Base-by-base conservation (phyloP, 2,329 filamentous ascomycete species). In the Fusarium miscanthi region DNA sequence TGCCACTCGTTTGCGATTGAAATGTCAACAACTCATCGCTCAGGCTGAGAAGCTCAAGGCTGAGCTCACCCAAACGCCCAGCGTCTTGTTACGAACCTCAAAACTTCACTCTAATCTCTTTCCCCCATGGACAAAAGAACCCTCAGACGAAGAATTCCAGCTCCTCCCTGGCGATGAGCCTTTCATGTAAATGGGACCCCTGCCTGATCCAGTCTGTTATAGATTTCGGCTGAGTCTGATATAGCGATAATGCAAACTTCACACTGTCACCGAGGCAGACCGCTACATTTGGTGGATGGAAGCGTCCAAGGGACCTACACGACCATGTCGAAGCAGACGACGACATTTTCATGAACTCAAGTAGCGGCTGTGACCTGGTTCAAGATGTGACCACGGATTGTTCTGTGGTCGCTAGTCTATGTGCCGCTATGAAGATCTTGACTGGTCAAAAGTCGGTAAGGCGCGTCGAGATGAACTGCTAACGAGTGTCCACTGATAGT, bases 331-430 rank as follows among this genome's bases (percentile, higher is more conserved):
- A 79, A 76, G 71, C 71, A 40, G 79, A 78, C 6, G 86, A 78
- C 27, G 76, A 80, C 19, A 63, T 85, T 19, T 83, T 88, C 16
- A 93, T 93, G 90, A 81, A 83, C 51, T 84, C 87, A 21, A 82
- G 83, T 11, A 82, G 86, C 13, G 86, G 88, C 19, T 90, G 93
- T 69, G 95, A 99, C 81, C 87, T 99, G 12, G 94, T 98, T 6
- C 96, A 99, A 81, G 96, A 99, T 81, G 91, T 97, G 66, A 95
- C 95, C 9, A 97, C 95, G 2, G 96, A 99, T 80, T 99, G 96
- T 79, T 98, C 96, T 3, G 95, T 99, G 7, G 95, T 99, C 33
- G 96, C 96, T 21, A 98, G 96, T 80, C 87, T 99, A 10, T 98
- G 95, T 79, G 94, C 95, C 31, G 91, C 90, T 30, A 91, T 92